A percentile compares a stretch with the other conserved stretches of the same genome.
phyloP scores from a whole-genome alignment of 352 stramenopile species.

The Globisporangium polare region DNA sequence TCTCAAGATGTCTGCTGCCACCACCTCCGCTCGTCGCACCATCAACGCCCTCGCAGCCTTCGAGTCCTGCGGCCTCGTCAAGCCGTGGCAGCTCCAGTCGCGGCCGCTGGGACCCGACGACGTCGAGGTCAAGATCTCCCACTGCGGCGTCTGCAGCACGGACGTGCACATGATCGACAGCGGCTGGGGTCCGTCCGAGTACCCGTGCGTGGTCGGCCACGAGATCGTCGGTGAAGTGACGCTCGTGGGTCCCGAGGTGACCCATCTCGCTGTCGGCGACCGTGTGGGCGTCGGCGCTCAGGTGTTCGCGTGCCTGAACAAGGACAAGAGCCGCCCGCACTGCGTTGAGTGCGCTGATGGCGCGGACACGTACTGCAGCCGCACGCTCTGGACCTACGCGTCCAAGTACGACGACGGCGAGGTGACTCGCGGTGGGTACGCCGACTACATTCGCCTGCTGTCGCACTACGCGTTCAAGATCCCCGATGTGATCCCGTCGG shows the following conservation, averaged over 20 bases:
- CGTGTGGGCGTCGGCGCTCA: slow-evolving; percentile 1
- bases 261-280: slow-evolving; percentile 68
- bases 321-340: slow-evolving; percentile 13
- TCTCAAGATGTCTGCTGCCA: neutral
- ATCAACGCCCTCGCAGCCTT: slow-evolving; percentile 40
- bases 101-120: slow-evolving; percentile 37
- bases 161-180: slow-evolving; percentile 49
- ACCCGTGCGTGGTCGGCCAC: slow-evolving; percentile 43
- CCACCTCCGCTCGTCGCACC: slow-evolving; percentile 20
- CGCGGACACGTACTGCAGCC: slow-evolving; percentile 58
- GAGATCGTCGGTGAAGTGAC: slow-evolving; percentile 54
- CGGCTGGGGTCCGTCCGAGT: slow-evolving; percentile 35
- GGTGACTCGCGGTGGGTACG: slow-evolving; percentile 58
- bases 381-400: slow-evolving; percentile 50
- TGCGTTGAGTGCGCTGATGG: slow-evolving; percentile 61
- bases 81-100: slow-evolving; percentile 39
- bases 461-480: slow-evolving; percentile 68
- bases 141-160: slow-evolving; percentile 53
- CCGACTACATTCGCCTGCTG: slow-evolving; percentile 57
- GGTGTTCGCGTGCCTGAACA: neutral
- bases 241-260: slow-evolving; percentile 35
- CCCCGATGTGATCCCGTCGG: slow-evolving; percentile 58
- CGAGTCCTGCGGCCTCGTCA: slow-evolving; percentile 21
- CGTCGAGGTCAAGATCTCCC: slow-evolving; percentile 56
- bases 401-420: slow-evolving; percentile 20